These are phyloP conservation scores for Paraphoma chrysanthemicola DNA, from an alignment of 2,329 filamentous ascomycete genomes.

Conservation along the genomic window DNA sequence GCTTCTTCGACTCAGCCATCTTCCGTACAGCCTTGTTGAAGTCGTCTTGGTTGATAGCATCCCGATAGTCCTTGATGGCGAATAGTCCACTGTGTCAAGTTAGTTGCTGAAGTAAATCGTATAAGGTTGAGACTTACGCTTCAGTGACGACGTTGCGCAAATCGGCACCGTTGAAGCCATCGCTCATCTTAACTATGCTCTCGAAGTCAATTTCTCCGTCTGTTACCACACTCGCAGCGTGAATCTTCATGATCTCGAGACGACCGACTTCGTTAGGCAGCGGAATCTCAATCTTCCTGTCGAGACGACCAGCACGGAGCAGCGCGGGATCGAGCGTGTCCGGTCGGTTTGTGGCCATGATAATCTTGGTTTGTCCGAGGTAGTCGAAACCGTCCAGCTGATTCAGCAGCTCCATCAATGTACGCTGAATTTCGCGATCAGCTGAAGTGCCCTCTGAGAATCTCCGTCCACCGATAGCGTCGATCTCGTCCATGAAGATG, in stretches of 20 bases:
- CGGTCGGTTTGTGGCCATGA: slow-evolving; percentile 98
- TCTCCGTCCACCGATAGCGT: slow-evolving; percentile 93
- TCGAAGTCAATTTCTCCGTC: slow-evolving; percentile 98
- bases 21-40: slow-evolving; percentile 99
- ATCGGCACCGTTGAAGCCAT: slow-evolving; percentile 96
- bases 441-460: slow-evolving; percentile 98
- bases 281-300: slow-evolving; percentile 97
- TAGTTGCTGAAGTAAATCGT: slow-evolving; percentile 19
- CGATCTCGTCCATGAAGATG: slow-evolving; percentile 99
- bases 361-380: slow-evolving; percentile 99
- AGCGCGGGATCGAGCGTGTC: slow-evolving; percentile 95
- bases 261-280: slow-evolving; percentile 96
- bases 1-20: slow-evolving; percentile 95
- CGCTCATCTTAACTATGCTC: slow-evolving; percentile 99
- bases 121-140: slow-evolving; percentile 70
- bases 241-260: slow-evolving; percentile 97
- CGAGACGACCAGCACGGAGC: slow-evolving; percentile 88
- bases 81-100: slow-evolving; percentile 75
- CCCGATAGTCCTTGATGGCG: slow-evolving; percentile 97
- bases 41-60: slow-evolving; percentile 96
- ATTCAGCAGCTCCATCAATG: slow-evolving; percentile 97
- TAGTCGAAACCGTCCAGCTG: slow-evolving; percentile 99
- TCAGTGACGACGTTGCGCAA: slow-evolving; percentile 97
- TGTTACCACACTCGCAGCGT: slow-evolving; percentile 81
- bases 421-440: slow-evolving; percentile 97